Conservation (phyloP, 805 yeast species). For the Yamadazyma paraphyllophila region DNA sequence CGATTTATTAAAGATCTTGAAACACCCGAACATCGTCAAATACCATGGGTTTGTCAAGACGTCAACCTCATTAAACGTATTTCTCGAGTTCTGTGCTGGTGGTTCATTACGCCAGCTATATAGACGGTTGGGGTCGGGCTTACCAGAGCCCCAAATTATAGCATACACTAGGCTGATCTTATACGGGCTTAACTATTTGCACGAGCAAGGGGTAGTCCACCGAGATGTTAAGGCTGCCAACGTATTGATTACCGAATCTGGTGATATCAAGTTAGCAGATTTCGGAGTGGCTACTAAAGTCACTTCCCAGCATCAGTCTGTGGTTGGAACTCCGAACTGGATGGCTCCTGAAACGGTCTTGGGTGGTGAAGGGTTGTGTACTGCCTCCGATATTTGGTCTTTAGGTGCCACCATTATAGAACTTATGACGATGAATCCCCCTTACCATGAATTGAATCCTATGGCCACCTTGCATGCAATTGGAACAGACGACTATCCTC, state of each 20-base stretch:
- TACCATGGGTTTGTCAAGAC: conserved; percentile 67
- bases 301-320: conserved; percentile 37
- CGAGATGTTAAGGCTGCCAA: conserved; percentile 95
- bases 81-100: conserved; percentile 60
- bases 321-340: conserved; percentile 93
- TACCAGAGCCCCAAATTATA: conserved; percentile 54
- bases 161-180: conserved; percentile 54
- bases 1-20: conserved; percentile 59
- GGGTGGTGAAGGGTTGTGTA: conserved; percentile 75
- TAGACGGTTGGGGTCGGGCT: conserved; percentile 45
- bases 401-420: conserved; percentile 94
- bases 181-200: conserved; percentile 61
- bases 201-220: conserved; percentile 72
- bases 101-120: conserved; percentile 62
- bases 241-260: conserved; percentile 62
- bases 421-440: conserved; percentile 81
- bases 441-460: conserved; percentile 71
- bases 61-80: conserved; percentile 49
- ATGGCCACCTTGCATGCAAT: conserved; percentile 84
- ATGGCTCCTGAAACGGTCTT: conserved; percentile 96
- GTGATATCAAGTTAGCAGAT: conserved; percentile 84
- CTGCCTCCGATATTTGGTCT: conserved; percentile 91
- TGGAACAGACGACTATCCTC: conserved; percentile 71
- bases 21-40: conserved; percentile 65
- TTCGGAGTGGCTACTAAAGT: conserved; percentile 88